Base-by-base conservation (phyloP, 2,329 filamentous ascomycete species). In the Gaeumannomyces tritici region DNA sequence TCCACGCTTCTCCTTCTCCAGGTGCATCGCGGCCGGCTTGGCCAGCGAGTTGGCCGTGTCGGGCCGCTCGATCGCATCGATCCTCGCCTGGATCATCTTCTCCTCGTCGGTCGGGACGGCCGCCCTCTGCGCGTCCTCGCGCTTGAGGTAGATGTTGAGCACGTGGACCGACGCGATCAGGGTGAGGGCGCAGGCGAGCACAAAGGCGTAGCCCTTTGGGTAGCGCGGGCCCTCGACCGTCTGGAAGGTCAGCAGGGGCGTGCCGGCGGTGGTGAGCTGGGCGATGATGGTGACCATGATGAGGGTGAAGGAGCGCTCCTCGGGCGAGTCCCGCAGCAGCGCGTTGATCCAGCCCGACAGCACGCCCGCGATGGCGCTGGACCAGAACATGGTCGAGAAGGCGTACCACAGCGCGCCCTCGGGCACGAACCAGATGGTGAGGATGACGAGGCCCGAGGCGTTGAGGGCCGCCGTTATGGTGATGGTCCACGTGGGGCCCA, bases 271-370 rank as follows among this genome's bases (percentile, higher is more conserved):
- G 62, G 75, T 75, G 0, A 73, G 73, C 60, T 72, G 76, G 11
- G 70, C 70, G 59, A 76, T 67, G 0, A 73, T 70, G 27, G 75
- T 73, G 74, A 79, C 77, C 8, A 75, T 73, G 1, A 75, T 73
- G 21, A 78, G 73, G 6, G 76, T 74, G 9, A 78, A 67, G 4
- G 75, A 73, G 1, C 76, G 73, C 47, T 76, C 75, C 67, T 78
- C 75, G 8, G 75, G 73, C 42, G 77, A 75, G 13, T 67, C 65
- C 3, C 71, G 68, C 59, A 73, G 74, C 12, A 73, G 72, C 62
- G 73, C 69, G 62, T 76, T 77, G 6, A 74, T 71, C 73, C 75
- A 76, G 8, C 71, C 71, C 60, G 64, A 62, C 61, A 63, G 65
- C n/a, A 66, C 61, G 3, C 63, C 64, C 8, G 61, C 60, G 29